Conservation (phyloP, 176 grass and related monocot genomes). For the Carex littledalei region DNA sequence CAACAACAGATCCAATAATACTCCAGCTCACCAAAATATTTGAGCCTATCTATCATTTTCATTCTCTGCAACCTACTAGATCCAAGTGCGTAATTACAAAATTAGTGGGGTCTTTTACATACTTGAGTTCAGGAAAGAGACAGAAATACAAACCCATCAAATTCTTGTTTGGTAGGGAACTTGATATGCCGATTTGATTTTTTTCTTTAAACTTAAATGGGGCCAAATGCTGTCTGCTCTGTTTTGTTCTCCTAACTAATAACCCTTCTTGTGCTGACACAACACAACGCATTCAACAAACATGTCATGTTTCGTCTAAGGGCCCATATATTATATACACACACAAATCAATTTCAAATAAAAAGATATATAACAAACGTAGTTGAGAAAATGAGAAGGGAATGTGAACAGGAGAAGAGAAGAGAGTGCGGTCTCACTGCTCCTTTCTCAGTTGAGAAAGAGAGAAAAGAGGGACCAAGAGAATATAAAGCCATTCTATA, state of each 20-base stretch:
- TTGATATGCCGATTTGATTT: background rate
- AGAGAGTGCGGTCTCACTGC: background rate
- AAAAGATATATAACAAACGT: background rate
- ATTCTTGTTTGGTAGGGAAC: background rate
- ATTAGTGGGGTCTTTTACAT: background rate
- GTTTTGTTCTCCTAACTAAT: background rate
- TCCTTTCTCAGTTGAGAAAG: conserved; percentile 11
- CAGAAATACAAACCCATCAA: conserved; percentile 3
- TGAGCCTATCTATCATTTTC: background rate
- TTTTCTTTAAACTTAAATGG: background rate
- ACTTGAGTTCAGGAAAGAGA: background rate
- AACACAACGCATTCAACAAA: conserved; percentile 5
- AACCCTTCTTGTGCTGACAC: background rate
- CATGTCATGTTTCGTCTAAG: background rate
- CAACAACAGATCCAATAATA: background rate
- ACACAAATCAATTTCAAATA: background rate
- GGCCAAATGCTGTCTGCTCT: conserved; percentile 20
- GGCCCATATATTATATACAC: background rate
- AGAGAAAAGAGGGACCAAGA: conserved; percentile 23
- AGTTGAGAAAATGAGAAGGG: background rate
- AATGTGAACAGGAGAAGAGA: conserved; percentile 15
- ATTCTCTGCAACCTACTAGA: background rate
- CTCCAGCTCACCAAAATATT: background rate
- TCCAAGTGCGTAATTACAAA: background rate
- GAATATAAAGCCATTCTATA: conserved; percentile 25